phyloP scores from a whole-genome alignment of 73 alveolate species.

The Halteria grandinella region DNA sequence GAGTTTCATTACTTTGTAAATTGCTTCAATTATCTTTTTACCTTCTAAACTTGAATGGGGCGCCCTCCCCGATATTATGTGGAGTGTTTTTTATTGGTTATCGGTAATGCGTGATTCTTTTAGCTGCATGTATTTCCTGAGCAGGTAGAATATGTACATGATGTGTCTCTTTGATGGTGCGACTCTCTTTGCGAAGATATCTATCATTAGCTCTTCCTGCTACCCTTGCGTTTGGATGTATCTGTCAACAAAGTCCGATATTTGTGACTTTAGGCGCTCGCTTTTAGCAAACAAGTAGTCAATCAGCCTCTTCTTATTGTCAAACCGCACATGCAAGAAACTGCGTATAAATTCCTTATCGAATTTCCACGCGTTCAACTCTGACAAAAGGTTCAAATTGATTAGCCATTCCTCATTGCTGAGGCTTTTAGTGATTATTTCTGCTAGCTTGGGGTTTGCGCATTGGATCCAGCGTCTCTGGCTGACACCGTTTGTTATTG shows the following conservation, averaged over 20 bases:
- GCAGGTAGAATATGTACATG: conserved; percentile 56
- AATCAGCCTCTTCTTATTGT: conserved; percentile 17
- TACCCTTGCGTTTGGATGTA: too few relatives aligned
- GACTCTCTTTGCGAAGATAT: conserved; percentile 27
- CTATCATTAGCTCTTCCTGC: conserved; percentile 31
- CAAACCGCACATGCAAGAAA: background rate
- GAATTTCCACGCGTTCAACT: conserved; percentile 50
- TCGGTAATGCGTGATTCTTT: conserved; percentile 18
- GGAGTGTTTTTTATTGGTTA: background rate
- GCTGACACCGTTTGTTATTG: conserved; percentile 58
- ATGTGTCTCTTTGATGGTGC: conserved; percentile 37
- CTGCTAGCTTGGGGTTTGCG: conserved; percentile 30
- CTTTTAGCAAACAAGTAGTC: background rate
- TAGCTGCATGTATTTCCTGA: conserved; percentile 23
- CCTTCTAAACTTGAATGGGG: conserved; percentile 28
- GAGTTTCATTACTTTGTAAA: background rate
- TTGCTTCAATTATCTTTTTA: background rate
- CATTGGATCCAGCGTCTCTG: conserved; percentile 65
- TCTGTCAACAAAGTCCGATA: too few relatives aligned
- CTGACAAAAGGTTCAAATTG: conserved; percentile 38
- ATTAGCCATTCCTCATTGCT: conserved; percentile 47
- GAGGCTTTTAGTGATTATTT: conserved; percentile 37
- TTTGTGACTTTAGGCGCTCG: too few relatives aligned
- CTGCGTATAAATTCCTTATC: conserved; percentile 7
- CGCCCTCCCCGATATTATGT: conserved; percentile 30